Conservation (phyloP, 1,284 basidiomycete species). For the Trichosporon asahii region DNA sequence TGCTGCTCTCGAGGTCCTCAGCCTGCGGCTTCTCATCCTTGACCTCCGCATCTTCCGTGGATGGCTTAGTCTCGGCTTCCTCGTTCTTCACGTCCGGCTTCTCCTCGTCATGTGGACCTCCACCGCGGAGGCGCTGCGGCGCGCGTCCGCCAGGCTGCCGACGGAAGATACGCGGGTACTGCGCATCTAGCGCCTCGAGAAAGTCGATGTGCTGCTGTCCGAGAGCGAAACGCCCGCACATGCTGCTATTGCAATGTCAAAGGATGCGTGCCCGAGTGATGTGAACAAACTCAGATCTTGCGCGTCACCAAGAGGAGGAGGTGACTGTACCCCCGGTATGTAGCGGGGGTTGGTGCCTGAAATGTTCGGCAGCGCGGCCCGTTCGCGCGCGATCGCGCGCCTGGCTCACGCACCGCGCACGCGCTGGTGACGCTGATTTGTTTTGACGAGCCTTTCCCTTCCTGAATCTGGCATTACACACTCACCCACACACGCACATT, state of each 20-base stretch:
- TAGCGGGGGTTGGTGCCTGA: background rate
- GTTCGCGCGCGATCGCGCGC: background rate
- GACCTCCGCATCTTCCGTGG: background rate
- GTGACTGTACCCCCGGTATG: background rate
- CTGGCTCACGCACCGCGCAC: no score
- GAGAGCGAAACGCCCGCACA: slow-evolving; percentile 46
- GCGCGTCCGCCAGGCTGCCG: slow-evolving; percentile 9
- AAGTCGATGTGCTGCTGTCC: slow-evolving; percentile 33
- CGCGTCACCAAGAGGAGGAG: background rate
- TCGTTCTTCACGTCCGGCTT: background rate
- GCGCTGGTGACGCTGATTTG: background rate
- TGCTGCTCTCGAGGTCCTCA: background rate
- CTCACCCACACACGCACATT: background rate
- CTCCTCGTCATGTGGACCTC: slow-evolving; percentile 13
- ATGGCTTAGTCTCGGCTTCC: background rate
- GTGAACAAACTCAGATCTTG: background rate
- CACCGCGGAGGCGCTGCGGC: slow-evolving; percentile 18
- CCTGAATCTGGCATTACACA: background rate
- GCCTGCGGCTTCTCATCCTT: background rate
- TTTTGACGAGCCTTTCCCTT: background rate
- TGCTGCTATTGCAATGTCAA: slow-evolving; percentile 17
- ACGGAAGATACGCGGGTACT: slow-evolving; percentile 24
- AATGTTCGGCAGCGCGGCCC: background rate
- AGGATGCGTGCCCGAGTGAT: background rate
- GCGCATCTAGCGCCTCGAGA: slow-evolving; percentile 20